phyloP scores from a whole-genome alignment of 2,329 filamentous ascomycete species.

The Colletotrichum sp. region DNA sequence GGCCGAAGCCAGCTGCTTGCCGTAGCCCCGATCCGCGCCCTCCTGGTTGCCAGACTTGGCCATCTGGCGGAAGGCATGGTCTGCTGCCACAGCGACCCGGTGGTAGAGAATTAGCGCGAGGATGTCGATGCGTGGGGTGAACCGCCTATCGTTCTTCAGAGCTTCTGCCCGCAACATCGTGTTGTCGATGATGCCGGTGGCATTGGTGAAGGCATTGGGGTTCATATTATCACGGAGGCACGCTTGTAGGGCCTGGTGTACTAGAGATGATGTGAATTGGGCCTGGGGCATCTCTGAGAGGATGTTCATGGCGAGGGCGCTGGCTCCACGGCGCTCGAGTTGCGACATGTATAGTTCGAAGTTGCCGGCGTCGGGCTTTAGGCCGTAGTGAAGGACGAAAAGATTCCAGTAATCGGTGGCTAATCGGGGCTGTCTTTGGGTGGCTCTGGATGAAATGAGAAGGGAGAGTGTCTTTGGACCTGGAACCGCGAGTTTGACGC shows the following conservation, averaged over 20 bases:
- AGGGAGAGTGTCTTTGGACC: conserved; percentile 70
- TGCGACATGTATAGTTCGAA: conserved; percentile 55
- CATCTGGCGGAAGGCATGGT: conserved; percentile 41
- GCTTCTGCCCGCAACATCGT: conserved; percentile 50
- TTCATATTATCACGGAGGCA: conserved; percentile 83
- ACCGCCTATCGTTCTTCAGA: neutral
- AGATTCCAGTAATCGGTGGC: conserved; percentile 81
- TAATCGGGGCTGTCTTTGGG: conserved; percentile 57
- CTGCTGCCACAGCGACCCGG: conserved; percentile 55
- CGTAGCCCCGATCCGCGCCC: conserved; percentile 48
- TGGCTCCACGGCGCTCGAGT: conserved; percentile 73
- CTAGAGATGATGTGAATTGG: conserved; percentile 56
- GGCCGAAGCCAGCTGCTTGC: conserved; percentile 54
- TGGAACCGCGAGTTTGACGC: conserved; percentile 46
- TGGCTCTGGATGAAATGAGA: conserved; percentile 61
- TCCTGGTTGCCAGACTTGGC: conserved; percentile 33
- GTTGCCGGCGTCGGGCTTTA: conserved; percentile 76
- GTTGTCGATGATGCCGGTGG: conserved; percentile 66
- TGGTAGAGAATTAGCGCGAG: conserved; percentile 61
- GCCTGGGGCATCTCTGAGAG: conserved; percentile 59
- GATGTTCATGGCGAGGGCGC: conserved; percentile 63
- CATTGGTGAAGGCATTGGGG: conserved; percentile 68
- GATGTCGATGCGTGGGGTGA: conserved; percentile 45
- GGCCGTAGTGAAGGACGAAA: conserved; percentile 64
- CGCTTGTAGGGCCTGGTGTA: conserved; percentile 74